phyloP scores from a whole-genome alignment of 1,284 basidiomycete species.

The Hymenochaete sp. region DNA sequence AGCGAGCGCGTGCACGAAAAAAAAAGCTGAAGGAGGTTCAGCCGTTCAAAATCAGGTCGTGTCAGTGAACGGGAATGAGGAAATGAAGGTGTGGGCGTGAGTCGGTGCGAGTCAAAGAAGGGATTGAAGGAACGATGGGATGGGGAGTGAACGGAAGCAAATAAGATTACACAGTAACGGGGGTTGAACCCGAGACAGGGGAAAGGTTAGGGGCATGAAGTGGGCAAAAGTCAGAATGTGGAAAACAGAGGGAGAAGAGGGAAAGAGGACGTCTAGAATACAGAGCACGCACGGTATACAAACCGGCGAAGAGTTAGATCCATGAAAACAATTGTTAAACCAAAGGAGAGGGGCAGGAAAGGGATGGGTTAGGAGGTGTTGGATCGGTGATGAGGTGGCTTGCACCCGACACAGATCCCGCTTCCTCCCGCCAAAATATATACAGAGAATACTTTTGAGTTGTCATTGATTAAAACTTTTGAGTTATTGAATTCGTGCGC shows the following conservation, averaged over 20 bases:
- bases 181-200: conserved; percentile 63
- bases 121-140: no score
- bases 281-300: neutral
- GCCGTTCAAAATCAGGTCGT: conserved; percentile 4
- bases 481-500: neutral
- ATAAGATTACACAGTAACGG: conserved; percentile 34
- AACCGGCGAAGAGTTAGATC: neutral
- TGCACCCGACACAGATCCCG: no score
- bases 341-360: neutral
- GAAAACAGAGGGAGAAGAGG: conserved; percentile 13
- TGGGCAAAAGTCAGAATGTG: conserved; percentile 20
- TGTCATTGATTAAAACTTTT: neutral
- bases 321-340: neutral
- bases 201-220: no score
- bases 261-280: conserved; percentile 15
- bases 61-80: neutral
- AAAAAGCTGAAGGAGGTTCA: conserved; percentile 1
- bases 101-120: no score
- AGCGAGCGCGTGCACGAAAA: neutral
- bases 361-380: neutral
- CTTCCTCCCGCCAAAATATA: no score
- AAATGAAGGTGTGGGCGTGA: neutral
- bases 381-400: no score
- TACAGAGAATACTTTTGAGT: no score
- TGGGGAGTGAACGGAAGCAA: neutral